Conservation (phyloP, 2,329 filamentous ascomycete genomes). For the Pseudogymnoascus sp. region DNA sequence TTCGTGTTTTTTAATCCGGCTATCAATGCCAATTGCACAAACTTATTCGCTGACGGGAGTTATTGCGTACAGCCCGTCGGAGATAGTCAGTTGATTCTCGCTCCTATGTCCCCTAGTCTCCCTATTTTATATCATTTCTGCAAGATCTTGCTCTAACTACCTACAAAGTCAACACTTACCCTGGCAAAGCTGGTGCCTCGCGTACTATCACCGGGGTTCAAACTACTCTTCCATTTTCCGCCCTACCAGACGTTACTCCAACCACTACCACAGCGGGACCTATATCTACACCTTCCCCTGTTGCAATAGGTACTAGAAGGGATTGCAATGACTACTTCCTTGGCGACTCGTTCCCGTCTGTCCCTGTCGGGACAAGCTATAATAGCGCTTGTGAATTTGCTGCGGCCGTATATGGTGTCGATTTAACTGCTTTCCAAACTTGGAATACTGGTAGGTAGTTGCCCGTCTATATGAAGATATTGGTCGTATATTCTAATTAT, state of each 20-base stretch:
- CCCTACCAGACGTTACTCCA: neutral
- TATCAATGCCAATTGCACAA: conserved; percentile 29
- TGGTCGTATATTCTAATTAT: neutral
- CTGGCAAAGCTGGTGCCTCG: conserved; percentile 8
- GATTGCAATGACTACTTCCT: conserved; percentile 21
- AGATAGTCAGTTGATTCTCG: conserved; percentile 13
- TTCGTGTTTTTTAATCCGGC: conserved; percentile 29
- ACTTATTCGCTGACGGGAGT: conserved; percentile 23
- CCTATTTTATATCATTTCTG: neutral
- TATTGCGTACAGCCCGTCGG: conserved; percentile 31
- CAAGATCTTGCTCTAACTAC: neutral
- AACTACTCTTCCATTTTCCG: conserved; percentile 7
- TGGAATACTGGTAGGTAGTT: conserved; percentile 9
- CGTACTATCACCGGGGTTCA: conserved; percentile 10
- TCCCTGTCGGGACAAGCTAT: conserved; percentile 10
- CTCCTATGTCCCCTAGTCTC: neutral
- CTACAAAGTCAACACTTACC: conserved; percentile 8
- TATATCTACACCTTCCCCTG: conserved; percentile 13
- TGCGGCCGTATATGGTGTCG: neutral
- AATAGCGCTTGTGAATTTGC: conserved; percentile 10
- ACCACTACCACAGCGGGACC: conserved; percentile 6
- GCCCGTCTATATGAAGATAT: neutral
- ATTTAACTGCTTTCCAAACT: conserved; percentile 1
- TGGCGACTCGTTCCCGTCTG: conserved; percentile 16
- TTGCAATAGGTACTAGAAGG: conserved; percentile 19